phyloP scores from a whole-genome alignment of 352 stramenopile genomes.

The Globisporangium recalcitrans region DNA sequence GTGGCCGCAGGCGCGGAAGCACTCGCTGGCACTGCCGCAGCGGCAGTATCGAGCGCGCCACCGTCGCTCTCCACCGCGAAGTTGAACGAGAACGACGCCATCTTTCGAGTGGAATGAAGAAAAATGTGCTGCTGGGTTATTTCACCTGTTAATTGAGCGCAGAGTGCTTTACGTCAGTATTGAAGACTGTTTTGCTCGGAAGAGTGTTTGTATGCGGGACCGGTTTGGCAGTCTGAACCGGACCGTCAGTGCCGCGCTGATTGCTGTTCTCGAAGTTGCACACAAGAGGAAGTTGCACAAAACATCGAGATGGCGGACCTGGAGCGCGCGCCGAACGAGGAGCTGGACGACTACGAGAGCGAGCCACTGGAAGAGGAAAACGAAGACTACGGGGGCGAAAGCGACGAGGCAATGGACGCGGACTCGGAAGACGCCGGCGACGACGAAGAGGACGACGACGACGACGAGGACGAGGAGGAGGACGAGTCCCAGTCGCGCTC shows the following conservation, averaged over 20 bases:
- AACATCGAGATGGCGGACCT: neutral
- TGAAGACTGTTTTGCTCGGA: too few relatives aligned
- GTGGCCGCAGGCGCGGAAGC: neutral
- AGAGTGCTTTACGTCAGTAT: too few relatives aligned
- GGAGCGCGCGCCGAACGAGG: neutral
- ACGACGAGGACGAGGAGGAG: conserved; percentile 7
- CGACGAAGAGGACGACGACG: conserved; percentile 15
- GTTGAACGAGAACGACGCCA: conserved; percentile 62
- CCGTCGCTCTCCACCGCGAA: conserved; percentile 37
- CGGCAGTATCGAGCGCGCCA: neutral
- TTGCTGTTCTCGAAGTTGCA: neutral
- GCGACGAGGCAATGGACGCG: neutral
- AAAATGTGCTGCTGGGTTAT: too few relatives aligned
- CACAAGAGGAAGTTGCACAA: neutral
- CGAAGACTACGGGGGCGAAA: neutral
- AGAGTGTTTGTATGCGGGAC: too few relatives aligned
- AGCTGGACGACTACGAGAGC: neutral
- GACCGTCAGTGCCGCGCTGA: too few relatives aligned
- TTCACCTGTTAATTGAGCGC: too few relatives aligned
- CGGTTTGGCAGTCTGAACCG: too few relatives aligned
- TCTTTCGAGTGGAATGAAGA: too few relatives aligned
- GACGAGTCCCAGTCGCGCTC: conserved; percentile 15
- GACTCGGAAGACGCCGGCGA: neutral
- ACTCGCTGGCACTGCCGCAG: neutral
- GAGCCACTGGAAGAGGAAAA: neutral